phyloP scores from a whole-genome alignment of 768 basidiomycete genomes.

The Pholiota molesta region DNA sequence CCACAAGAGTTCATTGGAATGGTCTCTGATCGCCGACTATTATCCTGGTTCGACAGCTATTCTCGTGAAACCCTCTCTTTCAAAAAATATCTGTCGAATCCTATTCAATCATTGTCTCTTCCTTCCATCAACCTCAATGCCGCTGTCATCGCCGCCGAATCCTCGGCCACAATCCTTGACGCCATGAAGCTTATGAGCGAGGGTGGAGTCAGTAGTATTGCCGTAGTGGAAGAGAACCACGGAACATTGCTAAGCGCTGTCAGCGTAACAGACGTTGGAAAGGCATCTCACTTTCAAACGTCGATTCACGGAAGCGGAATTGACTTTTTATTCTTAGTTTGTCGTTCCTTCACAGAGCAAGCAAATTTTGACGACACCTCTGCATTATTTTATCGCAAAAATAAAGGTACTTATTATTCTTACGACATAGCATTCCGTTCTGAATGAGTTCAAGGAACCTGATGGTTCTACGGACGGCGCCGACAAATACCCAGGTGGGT shows the following conservation, averaged over 20 bases:
- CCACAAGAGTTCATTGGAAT: conserved; percentile 61
- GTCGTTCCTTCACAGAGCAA: conserved; percentile 84
- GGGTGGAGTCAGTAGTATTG: conserved; percentile 82
- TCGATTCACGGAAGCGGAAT: background rate
- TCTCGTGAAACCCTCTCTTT: conserved; percentile 50
- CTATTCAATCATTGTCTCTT: conserved; percentile 57
- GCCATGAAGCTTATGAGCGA: conserved; percentile 89
- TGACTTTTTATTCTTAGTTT: conserved; percentile 41
- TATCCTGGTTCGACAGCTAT: conserved; percentile 67
- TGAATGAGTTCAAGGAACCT: conserved; percentile 46
- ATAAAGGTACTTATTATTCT: conserved; percentile 58
- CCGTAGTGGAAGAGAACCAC: conserved; percentile 68
- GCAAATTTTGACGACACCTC: conserved; percentile 67
- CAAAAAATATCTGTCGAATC: conserved; percentile 50
- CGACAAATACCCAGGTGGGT: conserved; percentile 75
- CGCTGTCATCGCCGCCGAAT: conserved; percentile 64
- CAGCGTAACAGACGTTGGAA: conserved; percentile 83
- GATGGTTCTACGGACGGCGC: conserved; percentile 80
- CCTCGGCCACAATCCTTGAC: conserved; percentile 67
- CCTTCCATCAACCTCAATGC: conserved; percentile 67
- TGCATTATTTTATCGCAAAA: conserved; percentile 68
- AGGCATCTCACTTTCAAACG: conserved; percentile 40
- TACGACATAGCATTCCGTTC: background rate
- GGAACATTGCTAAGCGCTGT: conserved; percentile 72
- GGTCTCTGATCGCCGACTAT: conserved; percentile 74